phyloP scores from a whole-genome alignment of 768 basidiomycete genomes.

The Candolleomyces aberdarensis region DNA sequence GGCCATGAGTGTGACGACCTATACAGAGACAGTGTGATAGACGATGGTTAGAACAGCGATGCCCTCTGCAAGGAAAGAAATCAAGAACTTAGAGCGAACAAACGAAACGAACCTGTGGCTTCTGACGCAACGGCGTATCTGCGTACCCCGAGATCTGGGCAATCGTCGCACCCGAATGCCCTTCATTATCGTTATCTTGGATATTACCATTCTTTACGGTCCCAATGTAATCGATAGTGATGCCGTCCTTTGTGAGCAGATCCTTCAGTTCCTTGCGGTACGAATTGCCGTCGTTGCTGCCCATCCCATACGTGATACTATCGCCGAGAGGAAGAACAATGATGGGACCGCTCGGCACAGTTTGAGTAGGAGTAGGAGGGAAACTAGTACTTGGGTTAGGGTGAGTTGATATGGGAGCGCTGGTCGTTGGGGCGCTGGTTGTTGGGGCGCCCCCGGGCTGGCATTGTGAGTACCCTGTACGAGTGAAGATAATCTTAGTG shows the following conservation, averaged over 20 bases:
- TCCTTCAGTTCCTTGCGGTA: slow-evolving; percentile 11
- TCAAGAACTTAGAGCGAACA: background rate
- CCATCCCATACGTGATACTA: slow-evolving; percentile 9
- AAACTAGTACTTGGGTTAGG: background rate
- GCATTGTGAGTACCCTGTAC: slow-evolving; percentile 25
- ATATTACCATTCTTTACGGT: slow-evolving; percentile 8
- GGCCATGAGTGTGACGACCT: slow-evolving; percentile 8
- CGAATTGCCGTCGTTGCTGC: slow-evolving; percentile 7
- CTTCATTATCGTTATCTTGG: slow-evolving; percentile 5
- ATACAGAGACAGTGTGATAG: background rate
- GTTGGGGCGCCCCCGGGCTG: slow-evolving; percentile 18
- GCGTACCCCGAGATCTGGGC: slow-evolving; percentile 9
- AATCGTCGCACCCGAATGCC: slow-evolving; percentile 2
- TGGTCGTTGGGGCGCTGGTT: slow-evolving; percentile 7
- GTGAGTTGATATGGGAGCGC: slow-evolving; percentile 2
- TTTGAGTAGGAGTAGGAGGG: slow-evolving; percentile 10
- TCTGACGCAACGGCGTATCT: background rate
- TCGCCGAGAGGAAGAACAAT: slow-evolving; percentile 9
- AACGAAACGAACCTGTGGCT: background rate
- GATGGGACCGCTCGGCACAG: slow-evolving; percentile 4
- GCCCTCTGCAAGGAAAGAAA: too few species aligned
- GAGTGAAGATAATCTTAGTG: background rate
- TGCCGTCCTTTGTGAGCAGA: background rate
- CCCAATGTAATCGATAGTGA: slow-evolving; percentile 8
- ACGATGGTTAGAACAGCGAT: too few species aligned